Conservation (phyloP, 495 filamentous ascomycete species). For the Halenospora varia region DNA sequence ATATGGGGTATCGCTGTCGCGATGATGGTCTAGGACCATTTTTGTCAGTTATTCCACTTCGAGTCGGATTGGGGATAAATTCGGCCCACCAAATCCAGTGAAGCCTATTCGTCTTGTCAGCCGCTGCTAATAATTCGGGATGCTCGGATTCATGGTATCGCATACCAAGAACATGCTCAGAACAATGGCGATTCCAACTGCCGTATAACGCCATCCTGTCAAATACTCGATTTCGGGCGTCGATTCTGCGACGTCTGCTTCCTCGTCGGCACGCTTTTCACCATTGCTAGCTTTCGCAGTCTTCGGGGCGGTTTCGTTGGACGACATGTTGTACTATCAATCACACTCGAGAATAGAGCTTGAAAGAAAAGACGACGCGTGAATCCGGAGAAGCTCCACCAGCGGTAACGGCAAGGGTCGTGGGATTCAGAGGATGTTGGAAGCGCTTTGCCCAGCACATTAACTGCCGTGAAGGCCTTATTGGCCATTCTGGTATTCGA, state of each 20-base stretch:
- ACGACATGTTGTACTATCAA: not conserved
- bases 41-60: not conserved
- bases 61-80: not conserved
- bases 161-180: not conserved
- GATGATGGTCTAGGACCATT: constrained; percentile 47
- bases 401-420: not conserved
- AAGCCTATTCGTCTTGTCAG: not conserved
- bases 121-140: not conserved
- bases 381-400: not conserved
- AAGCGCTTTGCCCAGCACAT: not conserved
- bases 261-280: not conserved
- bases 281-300: not conserved
- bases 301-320: not conserved
- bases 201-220: not conserved
- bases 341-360: not conserved
- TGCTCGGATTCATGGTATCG: not conserved
- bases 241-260: not conserved
- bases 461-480: not conserved
- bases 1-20: constrained; percentile 44
- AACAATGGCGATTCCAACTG: not conserved
- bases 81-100: not conserved
- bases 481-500: not conserved
- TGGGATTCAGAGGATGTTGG: not conserved
- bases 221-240: not conserved
- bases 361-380: not conserved